Evolutionary conservation across 257 asterid species (phyloP).

Genomic region (Plantago elongata): DNA sequence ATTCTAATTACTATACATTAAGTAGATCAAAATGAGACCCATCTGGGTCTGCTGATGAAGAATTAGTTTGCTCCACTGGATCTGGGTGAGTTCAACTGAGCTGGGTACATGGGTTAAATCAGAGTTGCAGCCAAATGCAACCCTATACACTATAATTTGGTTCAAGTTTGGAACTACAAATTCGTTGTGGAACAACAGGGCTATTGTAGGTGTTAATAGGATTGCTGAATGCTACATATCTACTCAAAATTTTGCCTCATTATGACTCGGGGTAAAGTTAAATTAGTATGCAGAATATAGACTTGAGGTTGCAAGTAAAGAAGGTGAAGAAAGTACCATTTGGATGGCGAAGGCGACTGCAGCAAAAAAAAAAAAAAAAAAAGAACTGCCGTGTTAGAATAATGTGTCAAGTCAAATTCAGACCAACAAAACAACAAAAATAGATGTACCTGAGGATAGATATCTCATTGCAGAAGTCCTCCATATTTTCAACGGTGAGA

Average conservation of each 20-base stretch:
- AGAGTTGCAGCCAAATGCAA: neutral
- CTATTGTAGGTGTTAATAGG: neutral
- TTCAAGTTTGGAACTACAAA: conserved; percentile 5
- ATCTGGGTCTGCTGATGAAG: neutral
- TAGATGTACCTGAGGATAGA: conserved; percentile 72
- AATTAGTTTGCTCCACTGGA: neutral
- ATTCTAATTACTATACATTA: neutral
- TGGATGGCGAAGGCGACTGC: conserved; percentile 99
- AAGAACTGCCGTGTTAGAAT: conserved; percentile 31
- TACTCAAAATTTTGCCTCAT: neutral
- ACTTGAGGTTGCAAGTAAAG: conserved; percentile 13
- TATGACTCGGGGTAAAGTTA: conserved; percentile 7
- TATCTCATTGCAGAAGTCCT: conserved; percentile 96
- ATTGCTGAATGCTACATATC: neutral
- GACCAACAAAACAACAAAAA: conserved; percentile 8
- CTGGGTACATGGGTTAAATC: neutral
- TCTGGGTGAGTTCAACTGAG: neutral
- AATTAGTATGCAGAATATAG: conserved; percentile 3
- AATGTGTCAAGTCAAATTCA: conserved; percentile 19
- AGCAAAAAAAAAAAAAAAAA: conserved; percentile 31
- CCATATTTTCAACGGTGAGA: conserved; percentile 97
- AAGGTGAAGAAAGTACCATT: conserved; percentile 64
- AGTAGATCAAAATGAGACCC: neutral
- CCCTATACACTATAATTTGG: neutral
- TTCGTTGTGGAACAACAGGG: conserved; percentile 7